Evolutionary conservation across 805 yeast species (phyloP).

Genomic region (Kazachstania viticola): DNA sequence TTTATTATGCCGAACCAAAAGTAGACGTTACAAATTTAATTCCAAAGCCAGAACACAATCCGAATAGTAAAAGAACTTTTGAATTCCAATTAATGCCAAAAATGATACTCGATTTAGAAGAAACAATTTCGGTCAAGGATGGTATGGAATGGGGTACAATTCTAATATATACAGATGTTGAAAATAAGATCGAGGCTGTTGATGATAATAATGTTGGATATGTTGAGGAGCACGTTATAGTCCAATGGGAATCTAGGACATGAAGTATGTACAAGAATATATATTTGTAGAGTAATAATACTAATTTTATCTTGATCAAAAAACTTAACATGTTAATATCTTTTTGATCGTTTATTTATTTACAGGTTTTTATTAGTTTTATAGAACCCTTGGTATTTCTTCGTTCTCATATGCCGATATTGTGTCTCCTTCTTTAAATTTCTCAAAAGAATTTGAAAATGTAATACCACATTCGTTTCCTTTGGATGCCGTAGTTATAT

Average conservation of each 20-base stretch:
- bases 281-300: too few species aligned
- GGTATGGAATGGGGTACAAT: slow-evolving; percentile 99
- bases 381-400: slow-evolving; percentile 38
- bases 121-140: slow-evolving; percentile 34
- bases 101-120: slow-evolving; percentile 73
- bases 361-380: too few species aligned
- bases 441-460: slow-evolving; percentile 49
- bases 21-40: slow-evolving; percentile 29
- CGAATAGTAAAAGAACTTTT: slow-evolving; percentile 48
- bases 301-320: too few species aligned
- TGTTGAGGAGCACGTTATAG: slow-evolving; percentile 69
- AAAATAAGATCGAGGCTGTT: slow-evolving; percentile 46
- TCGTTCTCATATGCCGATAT: slow-evolving; percentile 65
- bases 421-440: slow-evolving; percentile 62
- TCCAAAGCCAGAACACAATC: slow-evolving; percentile 53
- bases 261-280: too few species aligned
- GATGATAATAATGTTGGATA: slow-evolving; percentile 67
- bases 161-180: slow-evolving; percentile 62
- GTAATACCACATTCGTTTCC: slow-evolving; percentile 88
- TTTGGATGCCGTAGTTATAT: slow-evolving; percentile 61
- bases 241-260: slow-evolving; percentile 85
- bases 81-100: slow-evolving; percentile 95
- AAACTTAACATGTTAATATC: too few species aligned
- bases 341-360: too few species aligned
- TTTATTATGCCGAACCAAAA: slow-evolving; percentile 47